These are phyloP conservation scores for Carex littledalei DNA, from an alignment of 176 grass and related monocot genomes.

Conservation along the genomic window DNA sequence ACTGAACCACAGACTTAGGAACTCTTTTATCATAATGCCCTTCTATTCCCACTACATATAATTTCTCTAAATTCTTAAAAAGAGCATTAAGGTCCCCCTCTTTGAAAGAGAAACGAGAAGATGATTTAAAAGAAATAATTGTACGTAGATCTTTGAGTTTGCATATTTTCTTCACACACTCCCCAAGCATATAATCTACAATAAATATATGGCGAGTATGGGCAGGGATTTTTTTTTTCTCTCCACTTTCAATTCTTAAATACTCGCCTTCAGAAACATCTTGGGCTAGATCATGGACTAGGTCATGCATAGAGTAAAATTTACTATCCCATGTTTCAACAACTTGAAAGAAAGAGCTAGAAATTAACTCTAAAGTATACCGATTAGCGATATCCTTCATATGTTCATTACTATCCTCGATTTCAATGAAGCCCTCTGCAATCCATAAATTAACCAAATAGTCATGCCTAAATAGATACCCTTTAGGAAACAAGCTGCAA, in stretches of 20 bases:
- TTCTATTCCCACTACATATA: not conserved
- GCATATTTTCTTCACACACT: not conserved
- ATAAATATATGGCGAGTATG: constrained; percentile 16
- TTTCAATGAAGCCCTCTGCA: constrained; percentile 34
- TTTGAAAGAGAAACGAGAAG: too few relatives aligned
- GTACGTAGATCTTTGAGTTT: constrained; percentile 12
- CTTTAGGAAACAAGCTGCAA: constrained; percentile 24
- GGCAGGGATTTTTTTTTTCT: not conserved
- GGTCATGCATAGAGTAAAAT: constrained; percentile 22
- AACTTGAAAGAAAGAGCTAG: constrained; percentile 28
- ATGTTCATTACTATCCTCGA: not conserved
- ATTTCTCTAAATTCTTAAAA: not conserved
- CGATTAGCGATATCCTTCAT: constrained; percentile 12
- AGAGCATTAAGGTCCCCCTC: not conserved
- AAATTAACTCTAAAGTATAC: constrained; percentile 6
- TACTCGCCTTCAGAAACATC: constrained; percentile 22
- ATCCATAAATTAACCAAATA: constrained; percentile 36
- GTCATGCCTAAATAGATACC: not conserved
- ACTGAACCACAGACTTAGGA: not conserved
- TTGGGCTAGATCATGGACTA: constrained; percentile 25
- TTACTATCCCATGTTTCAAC: not conserved
- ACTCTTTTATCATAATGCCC: not conserved
- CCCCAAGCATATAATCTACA: not conserved
- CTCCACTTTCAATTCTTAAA: not conserved
- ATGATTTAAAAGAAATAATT: not conserved